A percentile compares a stretch with the other conserved stretches of the same genome.
These are phyloP conservation scores for Limnomonas spitsbergensis DNA, from an alignment of 139 green algal genomes.

Conservation along the genomic window DNA sequence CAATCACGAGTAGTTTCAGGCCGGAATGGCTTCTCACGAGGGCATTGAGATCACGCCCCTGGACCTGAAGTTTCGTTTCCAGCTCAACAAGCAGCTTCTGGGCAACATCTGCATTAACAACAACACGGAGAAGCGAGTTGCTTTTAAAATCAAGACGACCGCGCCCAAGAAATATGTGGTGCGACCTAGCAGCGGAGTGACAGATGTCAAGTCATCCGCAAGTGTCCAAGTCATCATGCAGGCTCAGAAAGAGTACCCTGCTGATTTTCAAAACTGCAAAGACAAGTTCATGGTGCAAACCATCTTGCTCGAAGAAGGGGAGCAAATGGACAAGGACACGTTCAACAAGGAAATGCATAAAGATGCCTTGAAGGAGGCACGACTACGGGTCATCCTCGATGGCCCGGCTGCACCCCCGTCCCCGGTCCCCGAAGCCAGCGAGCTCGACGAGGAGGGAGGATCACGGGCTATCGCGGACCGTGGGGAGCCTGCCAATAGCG, in stretches of 20 bases:
- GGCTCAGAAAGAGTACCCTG: slow-evolving; percentile 57
- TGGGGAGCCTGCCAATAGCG: background rate
- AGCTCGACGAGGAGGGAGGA: slow-evolving; percentile 23
- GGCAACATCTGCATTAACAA: slow-evolving; percentile 51
- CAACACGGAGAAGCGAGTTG: slow-evolving; percentile 24
- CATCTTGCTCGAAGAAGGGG: slow-evolving; percentile 30
- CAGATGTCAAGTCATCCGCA: slow-evolving; percentile 29
- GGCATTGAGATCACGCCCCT: background rate
- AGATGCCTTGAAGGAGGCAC: slow-evolving; percentile 38
- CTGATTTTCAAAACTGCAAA: slow-evolving; percentile 56
- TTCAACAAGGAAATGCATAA: slow-evolving; percentile 40
- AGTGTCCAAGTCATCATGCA: slow-evolving; percentile 49
- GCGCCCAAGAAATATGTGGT: slow-evolving; percentile 64
- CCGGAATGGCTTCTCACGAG: background rate
- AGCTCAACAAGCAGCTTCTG: slow-evolving; percentile 21
- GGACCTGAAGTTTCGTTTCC: slow-evolving; percentile 7
- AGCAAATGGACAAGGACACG: slow-evolving; percentile 44
- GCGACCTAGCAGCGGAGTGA: slow-evolving; percentile 49
- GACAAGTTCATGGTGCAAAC: slow-evolving; percentile 69
- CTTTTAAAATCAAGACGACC: slow-evolving; percentile 64
- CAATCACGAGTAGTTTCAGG: too few relatives aligned
- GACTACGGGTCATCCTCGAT: slow-evolving; percentile 51
- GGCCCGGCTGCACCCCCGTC: slow-evolving; percentile 52
- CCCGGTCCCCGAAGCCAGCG: slow-evolving; percentile 46
- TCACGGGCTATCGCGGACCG: background rate